Evolutionary conservation across 176 grass and related monocot species (phyloP).

Genomic region (Triticum turgidum): DNA sequence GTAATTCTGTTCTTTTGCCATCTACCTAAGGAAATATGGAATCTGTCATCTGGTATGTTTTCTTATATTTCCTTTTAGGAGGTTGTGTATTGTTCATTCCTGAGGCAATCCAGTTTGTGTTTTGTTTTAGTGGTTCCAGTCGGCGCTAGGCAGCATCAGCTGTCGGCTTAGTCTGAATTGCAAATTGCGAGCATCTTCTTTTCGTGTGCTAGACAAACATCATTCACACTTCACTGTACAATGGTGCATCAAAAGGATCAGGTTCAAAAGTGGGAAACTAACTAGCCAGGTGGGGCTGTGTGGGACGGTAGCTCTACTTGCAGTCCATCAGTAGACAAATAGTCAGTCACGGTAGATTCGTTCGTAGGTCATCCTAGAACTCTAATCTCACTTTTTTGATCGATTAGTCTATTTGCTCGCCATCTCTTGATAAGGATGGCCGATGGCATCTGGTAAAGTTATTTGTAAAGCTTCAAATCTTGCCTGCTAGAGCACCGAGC

Average conservation of each 20-base stretch:
- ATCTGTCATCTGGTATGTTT: background rate
- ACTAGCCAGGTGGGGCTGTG: too few relatives aligned
- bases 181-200: conserved; percentile 3
- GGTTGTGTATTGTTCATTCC: background rate
- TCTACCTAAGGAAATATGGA: background rate
- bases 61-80: background rate
- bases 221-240: background rate
- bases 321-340: too few relatives aligned
- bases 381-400: too few relatives aligned
- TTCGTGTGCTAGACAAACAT: background rate
- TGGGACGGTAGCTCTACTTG: too few relatives aligned
- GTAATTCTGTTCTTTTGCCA: background rate
- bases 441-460: background rate
- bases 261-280: too few relatives aligned
- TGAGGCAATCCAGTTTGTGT: background rate
- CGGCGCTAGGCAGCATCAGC: conserved; percentile 6
- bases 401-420: too few relatives aligned
- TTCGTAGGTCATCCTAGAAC: too few relatives aligned
- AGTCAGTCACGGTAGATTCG: too few relatives aligned
- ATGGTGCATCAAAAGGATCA: background rate
- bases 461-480: conserved; percentile 1
- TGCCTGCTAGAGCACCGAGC: too few relatives aligned
- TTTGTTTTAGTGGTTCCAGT: conserved; percentile 18
- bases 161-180: background rate
- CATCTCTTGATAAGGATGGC: too few relatives aligned